Evolutionary conservation across 495 filamentous ascomycete species (phyloP).

Genomic region (Aspergillus campestris): DNA sequence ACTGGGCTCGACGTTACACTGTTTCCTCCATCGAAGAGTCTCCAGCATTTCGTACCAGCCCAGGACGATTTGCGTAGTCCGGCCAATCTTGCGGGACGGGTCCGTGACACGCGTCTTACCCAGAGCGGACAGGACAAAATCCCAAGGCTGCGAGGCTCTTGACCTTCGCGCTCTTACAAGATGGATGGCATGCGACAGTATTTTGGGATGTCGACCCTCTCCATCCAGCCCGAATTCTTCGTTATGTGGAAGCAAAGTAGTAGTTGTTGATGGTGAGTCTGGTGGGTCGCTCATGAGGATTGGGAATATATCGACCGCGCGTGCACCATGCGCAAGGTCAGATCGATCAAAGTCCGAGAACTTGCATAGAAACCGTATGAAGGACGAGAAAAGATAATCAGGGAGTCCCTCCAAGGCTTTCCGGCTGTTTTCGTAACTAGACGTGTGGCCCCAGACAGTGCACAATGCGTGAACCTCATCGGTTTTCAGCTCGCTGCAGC

Average conservation of each 20-base stretch:
- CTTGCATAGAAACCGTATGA: constrained; percentile 39
- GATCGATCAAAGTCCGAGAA: constrained; percentile 11
- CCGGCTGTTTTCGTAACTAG: constrained; percentile 10
- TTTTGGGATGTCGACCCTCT: constrained; percentile 17
- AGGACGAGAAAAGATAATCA: constrained; percentile 37
- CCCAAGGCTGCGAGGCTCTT: constrained; percentile 32
- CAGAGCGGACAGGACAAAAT: constrained; percentile 24
- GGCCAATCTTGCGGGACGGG: constrained; percentile 7
- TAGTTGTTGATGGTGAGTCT: background rate
- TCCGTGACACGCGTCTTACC: constrained; percentile 13
- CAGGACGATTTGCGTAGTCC: constrained; percentile 24
- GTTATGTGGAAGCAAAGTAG: constrained; percentile 16
- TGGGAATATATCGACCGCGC: constrained; percentile 24
- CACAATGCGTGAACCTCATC: constrained; percentile 26
- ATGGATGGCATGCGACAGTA: constrained; percentile 36
- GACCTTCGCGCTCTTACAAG: constrained; percentile 27
- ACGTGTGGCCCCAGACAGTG: constrained; percentile 14
- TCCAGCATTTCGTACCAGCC: constrained; percentile 35
- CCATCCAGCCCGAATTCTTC: constrained; percentile 2
- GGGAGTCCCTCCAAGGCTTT: constrained; percentile 24
- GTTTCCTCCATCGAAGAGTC: constrained; percentile 31
- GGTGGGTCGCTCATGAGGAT: constrained; percentile 11
- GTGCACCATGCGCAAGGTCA: constrained; percentile 14
- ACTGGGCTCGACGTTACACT: constrained; percentile 28
- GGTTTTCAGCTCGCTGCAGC: constrained; percentile 23